Evolutionary conservation across 176 grass and related monocot genomes (phyloP), one percentile per base, ranked within the genome.

Genomic region (Cenchrus americanus): DNA sequence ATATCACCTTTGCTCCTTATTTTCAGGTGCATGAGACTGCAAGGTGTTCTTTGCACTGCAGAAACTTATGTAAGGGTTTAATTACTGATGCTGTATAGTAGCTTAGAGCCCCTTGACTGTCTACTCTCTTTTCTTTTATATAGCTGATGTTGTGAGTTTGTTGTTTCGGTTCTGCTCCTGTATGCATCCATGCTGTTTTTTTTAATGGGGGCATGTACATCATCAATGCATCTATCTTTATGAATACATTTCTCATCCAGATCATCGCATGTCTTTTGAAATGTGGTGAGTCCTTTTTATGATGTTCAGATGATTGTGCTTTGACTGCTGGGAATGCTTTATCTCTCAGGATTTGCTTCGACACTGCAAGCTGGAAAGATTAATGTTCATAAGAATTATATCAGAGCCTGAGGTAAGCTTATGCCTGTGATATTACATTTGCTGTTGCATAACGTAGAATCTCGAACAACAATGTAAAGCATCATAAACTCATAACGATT

Each of bases 1-100:
- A 19, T 67, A 10, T 41, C 24, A 65, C 65, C 4, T 62, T 22
- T 32, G 23, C 23, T 9, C 17, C 63, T 62, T 62, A 23, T 84
- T 84, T 87, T 69, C 82, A 87, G 88, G 54, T 62, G 82, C 22
- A 66, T 92, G 79, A 87, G 74, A 80, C 53, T 94, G 51, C 93
- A 88, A 88, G 92, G 82, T 75, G 93, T 92, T 37, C 85, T 94
- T 90, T 94, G 90, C 80, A 70, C 59, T 24, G 17, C 65, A 34
- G 93, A 92, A 81, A 73, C 79, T 86, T 92, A 67, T 92, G 93
- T 94, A 90, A 86, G 93, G 80, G 55, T 23, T 85, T 15, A 82
- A 86, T 82, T 86, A 27, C 60, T 86, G 61, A 86, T 68, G 14
- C 14, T 46, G 22, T 37, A 23, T 47, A 60, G 14, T 73, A 48